phyloP scores from a whole-genome alignment of 352 stramenopile species.

The Phytophthora megakarya region DNA sequence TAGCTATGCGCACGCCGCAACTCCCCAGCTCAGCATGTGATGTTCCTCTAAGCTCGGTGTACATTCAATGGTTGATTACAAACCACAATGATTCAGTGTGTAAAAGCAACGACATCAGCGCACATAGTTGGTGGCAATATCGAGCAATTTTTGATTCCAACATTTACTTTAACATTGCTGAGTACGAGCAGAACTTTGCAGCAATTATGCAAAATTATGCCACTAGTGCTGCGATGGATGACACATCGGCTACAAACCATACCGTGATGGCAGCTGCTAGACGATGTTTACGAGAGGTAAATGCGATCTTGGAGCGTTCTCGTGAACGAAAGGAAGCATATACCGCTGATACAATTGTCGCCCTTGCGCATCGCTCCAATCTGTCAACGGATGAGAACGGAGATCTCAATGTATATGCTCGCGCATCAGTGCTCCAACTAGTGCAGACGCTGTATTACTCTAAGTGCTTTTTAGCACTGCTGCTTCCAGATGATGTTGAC shows the following conservation, averaged over 20 bases:
- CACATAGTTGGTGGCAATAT: not conserved
- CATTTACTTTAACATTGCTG: constrained; percentile 45
- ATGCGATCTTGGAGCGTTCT: constrained; percentile 23
- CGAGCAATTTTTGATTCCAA: constrained; percentile 26
- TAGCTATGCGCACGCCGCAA: constrained; percentile 31
- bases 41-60: constrained; percentile 39
- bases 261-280: constrained; percentile 21
- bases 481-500: constrained; percentile 26
- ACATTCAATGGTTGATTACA: constrained; percentile 40
- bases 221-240: constrained; percentile 17
- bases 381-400: not conserved
- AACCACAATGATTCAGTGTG: not conserved
- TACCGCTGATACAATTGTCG: constrained; percentile 26
- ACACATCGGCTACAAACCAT: constrained; percentile 12
- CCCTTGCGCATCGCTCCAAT: not conserved
- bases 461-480: constrained; percentile 24
- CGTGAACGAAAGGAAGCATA: constrained; percentile 17
- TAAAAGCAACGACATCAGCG: not conserved
- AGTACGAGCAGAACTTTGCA: constrained; percentile 42
- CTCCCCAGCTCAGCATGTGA: constrained; percentile 42
- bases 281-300: constrained; percentile 21
- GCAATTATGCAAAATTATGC: constrained; percentile 36
- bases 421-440: constrained; percentile 46
- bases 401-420: constrained; percentile 29
- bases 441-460: constrained; percentile 46